Conservation (phyloP, 768 basidiomycete genomes). For the Dentipellis sp. region DNA sequence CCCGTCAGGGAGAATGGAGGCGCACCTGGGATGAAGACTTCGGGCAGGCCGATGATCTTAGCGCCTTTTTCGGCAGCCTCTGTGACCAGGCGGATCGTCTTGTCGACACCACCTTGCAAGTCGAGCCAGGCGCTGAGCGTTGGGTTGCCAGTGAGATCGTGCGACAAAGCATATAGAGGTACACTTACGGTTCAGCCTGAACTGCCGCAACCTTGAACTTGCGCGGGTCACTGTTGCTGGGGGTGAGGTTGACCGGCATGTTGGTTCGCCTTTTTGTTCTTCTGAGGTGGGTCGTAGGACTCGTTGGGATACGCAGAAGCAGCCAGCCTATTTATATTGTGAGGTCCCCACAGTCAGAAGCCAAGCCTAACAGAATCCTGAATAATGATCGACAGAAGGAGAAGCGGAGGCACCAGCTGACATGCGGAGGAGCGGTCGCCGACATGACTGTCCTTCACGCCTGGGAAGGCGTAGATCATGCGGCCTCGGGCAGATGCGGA, state of each 20-base stretch:
- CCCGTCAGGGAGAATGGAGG: not conserved
- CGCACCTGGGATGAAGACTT: not conserved
- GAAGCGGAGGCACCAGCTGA: too few relatives aligned
- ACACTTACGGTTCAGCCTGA: not conserved
- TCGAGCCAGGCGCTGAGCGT: not conserved
- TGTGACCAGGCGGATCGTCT: not conserved
- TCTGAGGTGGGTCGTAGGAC: too few relatives aligned
- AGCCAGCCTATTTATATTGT: too few relatives aligned
- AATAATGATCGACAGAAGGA: too few relatives aligned
- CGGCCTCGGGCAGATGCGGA: too few relatives aligned
- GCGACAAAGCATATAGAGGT: not conserved
- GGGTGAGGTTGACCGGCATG: not conserved
- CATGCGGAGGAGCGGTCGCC: too few relatives aligned
- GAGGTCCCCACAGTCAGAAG: too few relatives aligned
- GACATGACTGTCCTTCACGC: too few relatives aligned
- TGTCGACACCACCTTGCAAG: not conserved
- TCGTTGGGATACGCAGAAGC: too few relatives aligned
- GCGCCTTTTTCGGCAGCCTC: not conserved
- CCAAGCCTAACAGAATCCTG: too few relatives aligned
- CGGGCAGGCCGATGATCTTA: not conserved
- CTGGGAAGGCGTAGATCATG: too few relatives aligned
- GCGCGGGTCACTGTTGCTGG: not conserved
- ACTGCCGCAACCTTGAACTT: not conserved
- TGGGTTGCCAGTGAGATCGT: not conserved
- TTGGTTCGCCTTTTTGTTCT: not conserved